Evolutionary conservation across 306 rosid genomes (phyloP).

Genomic region (Abrus precatorius): DNA sequence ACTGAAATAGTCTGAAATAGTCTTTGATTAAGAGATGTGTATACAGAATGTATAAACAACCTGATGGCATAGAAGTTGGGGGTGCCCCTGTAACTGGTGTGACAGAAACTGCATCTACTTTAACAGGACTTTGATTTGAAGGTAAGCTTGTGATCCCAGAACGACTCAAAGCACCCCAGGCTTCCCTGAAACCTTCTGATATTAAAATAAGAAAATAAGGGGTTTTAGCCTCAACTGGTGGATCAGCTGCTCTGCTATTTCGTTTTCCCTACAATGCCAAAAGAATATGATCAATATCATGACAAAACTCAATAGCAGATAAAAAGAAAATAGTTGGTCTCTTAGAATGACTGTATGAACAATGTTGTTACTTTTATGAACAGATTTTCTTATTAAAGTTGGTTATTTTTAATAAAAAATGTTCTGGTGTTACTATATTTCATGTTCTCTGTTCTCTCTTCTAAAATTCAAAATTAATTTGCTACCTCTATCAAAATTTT

Average conservation of each 20-base stretch:
- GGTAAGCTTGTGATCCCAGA: constrained; percentile 79
- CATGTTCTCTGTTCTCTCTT: no score
- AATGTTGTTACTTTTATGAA: no score
- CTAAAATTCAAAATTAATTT: no score
- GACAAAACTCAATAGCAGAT: not conserved
- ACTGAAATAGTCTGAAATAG: not conserved
- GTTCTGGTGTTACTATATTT: no score
- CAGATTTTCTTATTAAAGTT: no score
- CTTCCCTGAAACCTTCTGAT: constrained; percentile 92
- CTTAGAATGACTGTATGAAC: no score
- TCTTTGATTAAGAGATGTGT: constrained; percentile 17
- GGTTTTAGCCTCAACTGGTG: constrained; percentile 73
- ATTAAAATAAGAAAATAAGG: constrained; percentile 77
- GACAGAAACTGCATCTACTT: constrained; percentile 76
- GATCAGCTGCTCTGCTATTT: constrained; percentile 71
- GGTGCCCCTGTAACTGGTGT: constrained; percentile 79
- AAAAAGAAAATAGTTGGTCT: no score
- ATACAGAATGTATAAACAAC: constrained; percentile 50
- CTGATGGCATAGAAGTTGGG: constrained; percentile 80
- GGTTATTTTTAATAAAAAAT: no score
- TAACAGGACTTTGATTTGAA: constrained; percentile 86
- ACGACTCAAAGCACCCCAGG: constrained; percentile 77
- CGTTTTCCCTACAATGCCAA: constrained; percentile 81
- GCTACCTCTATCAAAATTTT: no score
- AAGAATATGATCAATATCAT: constrained; percentile 46